A percentile compares a stretch with the other conserved stretches of the same genome.
Evolutionary conservation across 2,329 filamentous ascomycete species (phyloP).

Genomic region (Fusarium protoensiforme): DNA sequence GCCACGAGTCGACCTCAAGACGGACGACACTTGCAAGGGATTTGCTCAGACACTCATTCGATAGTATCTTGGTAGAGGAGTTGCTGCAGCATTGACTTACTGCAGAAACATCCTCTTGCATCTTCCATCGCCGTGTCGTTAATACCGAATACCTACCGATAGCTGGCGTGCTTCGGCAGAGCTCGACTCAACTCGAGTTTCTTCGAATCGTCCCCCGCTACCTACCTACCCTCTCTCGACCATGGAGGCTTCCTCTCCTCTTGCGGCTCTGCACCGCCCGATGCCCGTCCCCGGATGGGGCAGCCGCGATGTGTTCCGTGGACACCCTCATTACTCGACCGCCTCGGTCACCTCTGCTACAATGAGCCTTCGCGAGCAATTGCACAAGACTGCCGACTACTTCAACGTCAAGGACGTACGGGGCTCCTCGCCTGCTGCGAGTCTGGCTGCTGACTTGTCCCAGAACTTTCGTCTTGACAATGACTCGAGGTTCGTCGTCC

Average conservation of each 20-base stretch:
- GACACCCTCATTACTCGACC: constrained; percentile 61
- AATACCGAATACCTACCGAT: constrained; percentile 39
- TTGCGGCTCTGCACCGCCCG: constrained; percentile 90
- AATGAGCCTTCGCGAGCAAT: constrained; percentile 84
- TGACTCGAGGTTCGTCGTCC: constrained; percentile 75
- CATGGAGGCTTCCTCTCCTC: constrained; percentile 94
- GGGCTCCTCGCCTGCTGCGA: constrained; percentile 90
- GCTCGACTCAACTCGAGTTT: constrained; percentile 33
- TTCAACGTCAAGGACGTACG: constrained; percentile 82
- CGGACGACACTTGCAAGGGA: constrained; percentile 12
- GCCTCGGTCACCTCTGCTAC: constrained; percentile 68
- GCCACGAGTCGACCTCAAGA: constrained; percentile 21
- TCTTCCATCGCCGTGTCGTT: constrained; percentile 34
- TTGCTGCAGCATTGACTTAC: constrained; percentile 49
- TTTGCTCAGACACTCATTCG: constrained; percentile 19
- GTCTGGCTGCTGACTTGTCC: constrained; percentile 91
- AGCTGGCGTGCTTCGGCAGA: constrained; percentile 32
- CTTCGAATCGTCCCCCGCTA: constrained; percentile 27
- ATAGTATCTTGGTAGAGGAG: constrained; percentile 32
- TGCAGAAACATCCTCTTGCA: constrained; percentile 39
- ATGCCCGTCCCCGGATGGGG: constrained; percentile 70
- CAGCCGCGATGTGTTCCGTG: constrained; percentile 63
- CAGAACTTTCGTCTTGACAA: constrained; percentile 96
- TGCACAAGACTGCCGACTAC: constrained; percentile 76
- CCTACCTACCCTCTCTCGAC: constrained; percentile 9